A percentile compares a stretch with the other conserved stretches of the same genome.
These are phyloP conservation scores for Erythrophleum fordii DNA, from an alignment of 306 rosid genomes.

Conservation along the genomic window DNA sequence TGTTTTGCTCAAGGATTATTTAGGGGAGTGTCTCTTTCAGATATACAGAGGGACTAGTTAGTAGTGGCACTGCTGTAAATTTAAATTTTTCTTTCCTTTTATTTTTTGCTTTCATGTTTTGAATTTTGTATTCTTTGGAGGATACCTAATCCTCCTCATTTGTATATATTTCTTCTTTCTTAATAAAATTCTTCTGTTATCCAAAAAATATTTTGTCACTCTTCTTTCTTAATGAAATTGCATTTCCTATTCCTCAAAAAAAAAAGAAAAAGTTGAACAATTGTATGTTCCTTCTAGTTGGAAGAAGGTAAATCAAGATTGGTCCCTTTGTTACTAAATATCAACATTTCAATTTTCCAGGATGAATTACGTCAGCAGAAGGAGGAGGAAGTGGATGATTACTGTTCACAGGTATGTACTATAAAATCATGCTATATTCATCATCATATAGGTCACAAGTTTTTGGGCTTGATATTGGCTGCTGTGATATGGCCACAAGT, in stretches of 20 bases:
- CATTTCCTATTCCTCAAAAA: too few relatives aligned
- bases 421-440: constrained; percentile 27
- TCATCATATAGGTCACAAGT: constrained; percentile 12
- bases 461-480: neutral
- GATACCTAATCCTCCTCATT: too few relatives aligned
- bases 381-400: constrained; percentile 98
- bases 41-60: too few relatives aligned
- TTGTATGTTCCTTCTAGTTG: neutral
- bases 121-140: too few relatives aligned
- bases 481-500: neutral
- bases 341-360: constrained; percentile 42
- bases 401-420: constrained; percentile 82
- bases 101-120: too few relatives aligned
- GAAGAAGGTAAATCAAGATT: constrained; percentile 29
- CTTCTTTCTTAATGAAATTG: neutral
- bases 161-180: too few relatives aligned
- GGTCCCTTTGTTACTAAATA: constrained; percentile 34
- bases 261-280: constrained; percentile 9
- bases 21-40: too few relatives aligned
- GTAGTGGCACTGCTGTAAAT: too few relatives aligned
- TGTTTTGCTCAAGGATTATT: too few relatives aligned
- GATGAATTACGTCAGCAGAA: constrained; percentile 88
- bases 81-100: too few relatives aligned
- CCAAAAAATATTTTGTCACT: neutral
- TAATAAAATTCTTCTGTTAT: too few relatives aligned